Percentiles rank a stretch among this genome's conserved stretches.
phyloP scores from a whole-genome alignment of 495 filamentous ascomycete species.

The Daldinia decipiens region DNA sequence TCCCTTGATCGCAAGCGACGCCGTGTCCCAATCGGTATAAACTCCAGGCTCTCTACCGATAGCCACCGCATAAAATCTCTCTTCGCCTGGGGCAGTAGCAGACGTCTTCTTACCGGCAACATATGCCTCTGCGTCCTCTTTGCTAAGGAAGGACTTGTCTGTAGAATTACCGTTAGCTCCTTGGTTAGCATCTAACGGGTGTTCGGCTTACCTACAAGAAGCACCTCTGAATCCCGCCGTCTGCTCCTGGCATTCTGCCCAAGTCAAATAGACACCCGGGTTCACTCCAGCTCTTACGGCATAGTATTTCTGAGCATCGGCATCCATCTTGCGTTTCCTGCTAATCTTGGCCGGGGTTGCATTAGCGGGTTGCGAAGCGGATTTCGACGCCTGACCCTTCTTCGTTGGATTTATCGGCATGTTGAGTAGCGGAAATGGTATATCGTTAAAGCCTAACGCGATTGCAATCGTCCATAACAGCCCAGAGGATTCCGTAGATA shows the following conservation, averaged over 20 bases:
- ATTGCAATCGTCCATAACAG: constrained; percentile 45
- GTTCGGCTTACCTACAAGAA: constrained; percentile 68
- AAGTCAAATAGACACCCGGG: constrained; percentile 89
- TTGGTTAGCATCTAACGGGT: constrained; percentile 4
- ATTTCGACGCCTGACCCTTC: constrained; percentile 27
- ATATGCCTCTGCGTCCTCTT: constrained; percentile 81
- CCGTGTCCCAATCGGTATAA: constrained; percentile 86
- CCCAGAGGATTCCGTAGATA: constrained; percentile 19
- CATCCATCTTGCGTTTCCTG: constrained; percentile 56
- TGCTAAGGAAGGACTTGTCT: constrained; percentile 87
- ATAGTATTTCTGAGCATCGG: constrained; percentile 77
- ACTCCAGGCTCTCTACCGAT: constrained; percentile 84
- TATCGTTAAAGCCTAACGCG: constrained; percentile 7
- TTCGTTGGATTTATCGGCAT: constrained; percentile 42
- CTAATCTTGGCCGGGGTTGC: constrained; percentile 32
- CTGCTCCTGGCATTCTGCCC: constrained; percentile 82
- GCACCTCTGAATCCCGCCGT: constrained; percentile 88
- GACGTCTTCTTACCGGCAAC: constrained; percentile 68
- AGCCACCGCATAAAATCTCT: constrained; percentile 83
- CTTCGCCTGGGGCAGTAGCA: constrained; percentile 30
- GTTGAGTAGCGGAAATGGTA: constrained; percentile 23
- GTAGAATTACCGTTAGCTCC: constrained; percentile 26
- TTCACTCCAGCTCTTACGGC: constrained; percentile 79
- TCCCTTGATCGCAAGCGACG: constrained; percentile 79
- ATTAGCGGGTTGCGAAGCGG: constrained; percentile 24